Conservation (phyloP, 1,284 basidiomycete genomes). For the Malassezia arunalokei region DNA sequence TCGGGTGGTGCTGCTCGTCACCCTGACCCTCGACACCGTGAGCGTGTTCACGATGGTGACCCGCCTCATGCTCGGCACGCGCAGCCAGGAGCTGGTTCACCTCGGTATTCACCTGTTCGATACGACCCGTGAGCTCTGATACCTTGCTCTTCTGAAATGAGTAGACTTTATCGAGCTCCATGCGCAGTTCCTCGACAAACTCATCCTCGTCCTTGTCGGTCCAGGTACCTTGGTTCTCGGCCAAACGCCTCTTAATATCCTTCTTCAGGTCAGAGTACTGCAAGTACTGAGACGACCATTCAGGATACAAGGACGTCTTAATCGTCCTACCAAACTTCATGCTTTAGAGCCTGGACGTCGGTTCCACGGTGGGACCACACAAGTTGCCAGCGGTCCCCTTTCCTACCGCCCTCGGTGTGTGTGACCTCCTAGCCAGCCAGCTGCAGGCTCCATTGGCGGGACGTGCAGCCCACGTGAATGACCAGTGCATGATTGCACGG, state of each 20-base stretch:
- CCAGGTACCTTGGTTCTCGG: slow-evolving; percentile 40
- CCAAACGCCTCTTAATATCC: slow-evolving; percentile 43
- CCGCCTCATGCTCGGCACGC: slow-evolving; percentile 3
- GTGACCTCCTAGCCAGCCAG: too few relatives aligned
- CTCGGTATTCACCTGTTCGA: slow-evolving; percentile 43
- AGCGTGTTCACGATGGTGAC: neutral
- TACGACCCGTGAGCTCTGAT: slow-evolving; percentile 38
- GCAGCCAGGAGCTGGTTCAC: slow-evolving; percentile 42
- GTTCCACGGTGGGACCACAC: too few relatives aligned
- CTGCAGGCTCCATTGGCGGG: too few relatives aligned
- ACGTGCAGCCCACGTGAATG: too few relatives aligned
- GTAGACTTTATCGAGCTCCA: slow-evolving; percentile 88
- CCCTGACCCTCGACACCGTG: slow-evolving; percentile 50
- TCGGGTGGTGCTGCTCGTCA: slow-evolving; percentile 29
- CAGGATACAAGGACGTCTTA: slow-evolving; percentile 45
- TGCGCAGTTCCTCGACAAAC: slow-evolving; percentile 53
- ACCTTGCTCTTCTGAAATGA: slow-evolving; percentile 81
- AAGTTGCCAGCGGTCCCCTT: too few relatives aligned
- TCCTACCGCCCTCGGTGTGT: too few relatives aligned
- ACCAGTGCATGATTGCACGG: too few relatives aligned
- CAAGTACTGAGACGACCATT: slow-evolving; percentile 44
- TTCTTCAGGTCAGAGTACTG: slow-evolving; percentile 46
- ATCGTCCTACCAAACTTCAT: slow-evolving; percentile 47
- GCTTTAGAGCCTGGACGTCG: neutral
- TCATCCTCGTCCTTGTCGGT: slow-evolving; percentile 45